Base-by-base conservation (phyloP, 352 stramenopile genomes). In the Phytophthora idaei region DNA sequence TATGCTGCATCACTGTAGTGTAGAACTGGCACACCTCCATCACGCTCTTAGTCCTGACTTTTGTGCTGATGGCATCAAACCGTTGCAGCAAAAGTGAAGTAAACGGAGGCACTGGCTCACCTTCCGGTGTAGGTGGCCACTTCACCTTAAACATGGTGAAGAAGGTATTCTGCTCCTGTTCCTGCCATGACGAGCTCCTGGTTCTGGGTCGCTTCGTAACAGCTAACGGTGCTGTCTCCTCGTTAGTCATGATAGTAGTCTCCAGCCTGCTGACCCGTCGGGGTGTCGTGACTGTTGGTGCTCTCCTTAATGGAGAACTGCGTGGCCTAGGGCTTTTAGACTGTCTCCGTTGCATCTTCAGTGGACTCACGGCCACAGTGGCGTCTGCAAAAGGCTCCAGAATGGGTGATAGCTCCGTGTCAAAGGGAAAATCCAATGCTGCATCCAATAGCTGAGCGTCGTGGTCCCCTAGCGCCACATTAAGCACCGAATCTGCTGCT, bases 61-160 rank as follows among this genome's bases (percentile, higher is more conserved):
- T 88, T 1, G 74, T 83, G 60, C 80, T 87, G 49, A 92, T 87
- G 5, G 67, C 66, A 54, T 87, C 77, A 56, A 87, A 89, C 45
- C 83, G 81, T 51, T 87, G 59, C 34, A 85, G 61, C 21, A 92
- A 49, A 31, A 92, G 47, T 5, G 67, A 76, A 41, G 67, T 76
- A 46, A 92, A 84, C 3, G 74, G 53, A 17, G 48, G 52, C 17
- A 53, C 28, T 14, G 46, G 41, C 32, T 73, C 29, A 4, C 58
- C 57, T 50, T 74, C 61, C 0, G 51, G 17, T 25, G 54, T 65
- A 15, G 63, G 68, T 25, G 78, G 77, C 80, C 83, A 92, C 52
- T 92, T 92, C 48, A 63, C 57, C 61, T 90, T 90, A 68, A 92
- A 89, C 54, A 86, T 75, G 1, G 75, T 62, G 48, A 89, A 92